Conservation (phyloP, 306 rosid species). For the Begonia loranthoides region DNA sequence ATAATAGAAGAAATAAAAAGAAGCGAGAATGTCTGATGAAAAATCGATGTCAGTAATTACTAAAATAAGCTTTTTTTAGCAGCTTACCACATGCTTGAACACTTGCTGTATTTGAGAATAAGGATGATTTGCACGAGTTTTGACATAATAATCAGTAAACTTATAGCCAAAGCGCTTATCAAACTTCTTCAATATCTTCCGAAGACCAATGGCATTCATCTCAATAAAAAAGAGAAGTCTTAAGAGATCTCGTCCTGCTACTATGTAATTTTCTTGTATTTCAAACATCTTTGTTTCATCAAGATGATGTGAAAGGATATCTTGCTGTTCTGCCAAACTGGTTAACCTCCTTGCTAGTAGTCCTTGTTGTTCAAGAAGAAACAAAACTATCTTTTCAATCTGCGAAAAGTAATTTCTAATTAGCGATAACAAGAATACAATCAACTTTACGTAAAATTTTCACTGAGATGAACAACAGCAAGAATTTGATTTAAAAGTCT, state of each 20-base stretch:
- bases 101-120: conserved; percentile 84
- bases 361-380: conserved; percentile 89
- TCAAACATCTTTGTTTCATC: conserved; percentile 35
- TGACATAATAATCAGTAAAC: conserved; percentile 77
- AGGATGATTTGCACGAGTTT: conserved; percentile 89
- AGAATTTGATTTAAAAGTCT: no score
- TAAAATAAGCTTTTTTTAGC: background rate
- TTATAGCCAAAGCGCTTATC: conserved; percentile 76
- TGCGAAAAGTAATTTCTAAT: conserved; percentile 13
- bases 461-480: no score
- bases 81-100: conserved; percentile 82
- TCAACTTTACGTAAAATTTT: no score
- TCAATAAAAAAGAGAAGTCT: conserved; percentile 67
- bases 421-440: no score
- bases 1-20: background rate
- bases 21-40: background rate
- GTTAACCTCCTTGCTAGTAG: conserved; percentile 64
- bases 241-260: conserved; percentile 59
- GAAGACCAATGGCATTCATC: conserved; percentile 72
- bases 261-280: conserved; percentile 55
- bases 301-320: conserved; percentile 34
- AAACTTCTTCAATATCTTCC: conserved; percentile 84
- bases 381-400: conserved; percentile 81
- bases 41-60: no score
- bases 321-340: conserved; percentile 35